Evolutionary conservation across 2,329 filamentous ascomycete genomes (phyloP), one percentile per base, ranked within the genome.

Genomic region (Apiospora phragmitis): DNA sequence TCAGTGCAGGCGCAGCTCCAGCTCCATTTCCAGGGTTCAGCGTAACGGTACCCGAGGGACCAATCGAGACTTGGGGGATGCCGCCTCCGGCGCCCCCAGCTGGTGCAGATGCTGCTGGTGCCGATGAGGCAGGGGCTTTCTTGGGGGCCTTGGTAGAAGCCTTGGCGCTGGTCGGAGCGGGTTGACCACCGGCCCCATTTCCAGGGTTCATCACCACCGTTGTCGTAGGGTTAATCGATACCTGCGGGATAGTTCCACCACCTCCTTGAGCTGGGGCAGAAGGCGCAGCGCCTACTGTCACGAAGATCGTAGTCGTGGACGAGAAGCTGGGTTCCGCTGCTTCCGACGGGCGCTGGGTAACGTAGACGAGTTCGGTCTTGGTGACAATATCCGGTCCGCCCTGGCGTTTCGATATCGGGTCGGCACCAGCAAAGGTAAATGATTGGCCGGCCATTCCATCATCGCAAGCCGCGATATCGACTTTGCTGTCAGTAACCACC

Each of bases 401-500:
- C 11, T 66, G 5, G 59, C 59, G 51, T 35, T 45, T 65, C 49
- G 26, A 18, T 4, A 45, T 62, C 47, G 11, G n/a, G 16, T 16
- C 35, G 21, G 70, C 71, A 26, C 71, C 72, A 21, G 69, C 72
- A 43, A 80, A 77, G 18, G 73, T 74, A 71, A 89, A 89, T 0
- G 78, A 74, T 75, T 89, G 86, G 21, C 78, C 78, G 1, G 78
- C 73, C 71, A 85, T 81, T 1, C 77, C 79, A 16, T 79, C 74
- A 42, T 79, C 76, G 72, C 87, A 89, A 62, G 76, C 75, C 0
- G 82, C 82, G 70, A 86, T 77, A 69, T 84, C 84, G 4, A 89
- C 71, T 0, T 81, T 77, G 35, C 83, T 80, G 43, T 81, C 83
- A 43, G 82, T 82, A 26, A 83, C 83, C 0, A 82, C 81, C 24